Percentiles rank a stretch among this genome's conserved stretches.
phyloP scores from a whole-genome alignment of 768 basidiomycete species.

The Leccinum imitatum region DNA sequence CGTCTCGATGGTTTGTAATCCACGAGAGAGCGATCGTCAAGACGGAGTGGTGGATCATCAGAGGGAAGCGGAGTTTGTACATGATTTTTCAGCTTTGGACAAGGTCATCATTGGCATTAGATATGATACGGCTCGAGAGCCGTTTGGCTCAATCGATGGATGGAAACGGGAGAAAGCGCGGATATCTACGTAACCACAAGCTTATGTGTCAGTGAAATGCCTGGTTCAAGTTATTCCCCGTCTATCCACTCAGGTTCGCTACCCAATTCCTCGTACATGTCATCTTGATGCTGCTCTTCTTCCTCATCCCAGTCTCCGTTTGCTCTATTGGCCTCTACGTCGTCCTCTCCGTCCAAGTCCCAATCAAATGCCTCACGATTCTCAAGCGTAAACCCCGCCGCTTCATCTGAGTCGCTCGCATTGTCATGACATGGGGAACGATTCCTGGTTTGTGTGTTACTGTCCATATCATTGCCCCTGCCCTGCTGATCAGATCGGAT shows the following conservation, averaged over 20 bases:
- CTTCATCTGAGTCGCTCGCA: background rate
- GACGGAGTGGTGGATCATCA: slow-evolving; percentile 55
- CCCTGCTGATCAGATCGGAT: background rate
- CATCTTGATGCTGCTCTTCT: background rate
- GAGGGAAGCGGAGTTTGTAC: slow-evolving; percentile 66
- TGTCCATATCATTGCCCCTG: background rate
- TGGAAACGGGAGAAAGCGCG: too few relatives aligned
- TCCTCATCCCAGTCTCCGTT: background rate
- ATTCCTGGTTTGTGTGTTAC: background rate
- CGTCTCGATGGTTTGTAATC: slow-evolving; percentile 75
- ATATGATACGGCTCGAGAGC: too few relatives aligned
- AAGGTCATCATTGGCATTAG: slow-evolving; percentile 20
- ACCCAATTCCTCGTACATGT: background rate
- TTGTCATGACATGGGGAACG: background rate
- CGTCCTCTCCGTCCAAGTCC: background rate
- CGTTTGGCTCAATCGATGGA: too few relatives aligned
- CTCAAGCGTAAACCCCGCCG: background rate
- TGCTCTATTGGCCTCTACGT: background rate
- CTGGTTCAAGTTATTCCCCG: background rate
- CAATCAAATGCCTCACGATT: background rate
- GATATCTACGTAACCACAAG: too few relatives aligned
- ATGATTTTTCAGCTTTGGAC: slow-evolving; percentile 81
- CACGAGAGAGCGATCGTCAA: slow-evolving; percentile 66
- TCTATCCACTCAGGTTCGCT: background rate
- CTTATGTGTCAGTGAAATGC: too few relatives aligned